Base-by-base conservation (phyloP, 192 early-diverging fungal genomes). In the Radiomyces spectabilis region DNA sequence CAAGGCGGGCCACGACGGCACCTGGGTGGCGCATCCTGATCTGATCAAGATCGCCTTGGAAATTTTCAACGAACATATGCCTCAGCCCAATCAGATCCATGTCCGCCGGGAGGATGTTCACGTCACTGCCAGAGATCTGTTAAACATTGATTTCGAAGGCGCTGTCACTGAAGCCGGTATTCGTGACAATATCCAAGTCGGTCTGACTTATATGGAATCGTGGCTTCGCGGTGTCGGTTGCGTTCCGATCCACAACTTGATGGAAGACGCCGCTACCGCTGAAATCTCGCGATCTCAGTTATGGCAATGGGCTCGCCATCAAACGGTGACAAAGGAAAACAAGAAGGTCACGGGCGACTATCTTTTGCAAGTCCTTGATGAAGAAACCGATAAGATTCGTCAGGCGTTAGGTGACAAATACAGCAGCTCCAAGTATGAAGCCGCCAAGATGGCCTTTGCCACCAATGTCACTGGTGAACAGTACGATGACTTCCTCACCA, bases 221-320 rank as follows among this genome's bases (percentile, higher is more conserved):
- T 97, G 94, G 94, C 81, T 97, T 55, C 81, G 86, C 52, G 94
- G 91, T 13, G 74, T 77, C 52, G 94, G 94, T 26, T 97, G 94
- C 65, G 94, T 97, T 27, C 94, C 94, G 42, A 97, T 97, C 66
- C 88, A 94, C 80, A 92, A 94, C 76, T 76, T 97, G 41, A 95
- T 97, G 94, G 94, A 97, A 74, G 94, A 97, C 51, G 94, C 94
- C 7, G 94, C 95, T 15, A 97, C 95, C 1, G 93, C 93, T 35
- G 95, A 97, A 79, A 97, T 97, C 55, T 92, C 91, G 2, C 86
- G 95, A 51, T 90, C 88, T 25, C 95, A 97, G 76, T 68, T 97
- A 6, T 97, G 88, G 88, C 95, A 97, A 77, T 97, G 95, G 95
- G 92, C 88, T 30, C 82, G 79, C 62, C 92, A 97, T 67, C 65